Base-by-base conservation (phyloP, 768 basidiomycete species). In the Leccinum olivaceopallidum region DNA sequence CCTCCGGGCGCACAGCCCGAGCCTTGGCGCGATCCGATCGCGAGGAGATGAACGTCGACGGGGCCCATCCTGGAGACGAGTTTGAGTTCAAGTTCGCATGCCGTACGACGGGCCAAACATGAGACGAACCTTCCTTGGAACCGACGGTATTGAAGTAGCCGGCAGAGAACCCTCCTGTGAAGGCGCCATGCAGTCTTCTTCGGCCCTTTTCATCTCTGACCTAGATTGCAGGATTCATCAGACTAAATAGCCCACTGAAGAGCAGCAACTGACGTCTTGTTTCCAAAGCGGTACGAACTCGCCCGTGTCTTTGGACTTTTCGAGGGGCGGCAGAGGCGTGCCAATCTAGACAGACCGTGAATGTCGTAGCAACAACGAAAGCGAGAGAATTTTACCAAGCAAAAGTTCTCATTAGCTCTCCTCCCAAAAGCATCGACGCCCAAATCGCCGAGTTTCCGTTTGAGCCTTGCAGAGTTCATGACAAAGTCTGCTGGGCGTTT, bases 241-340 rank as follows among this genome's bases (percentile, higher is more conserved):
- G 63, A 60, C n/a, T 53, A 54, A 58, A 66, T 60, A 67, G 65
- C 61, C 60, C 60, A 65, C 62, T 28, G 60, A 61, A 10, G 56
- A 67, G 53, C 22, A 37, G n/a, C 22, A 59, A 65, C 83, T 60
- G 67, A 93, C 94, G 66, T 98, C 95, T 81, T 98, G 97, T 72
- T 98, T 94, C 96, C 97, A 98, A 57, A 97, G 75, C 0, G 97
- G 96, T 28, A 98, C 94, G 72, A 95, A 98, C 73, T 98, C 97
- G 63, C 90, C 89, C 6, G 84, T 87, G 71, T 98, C 97, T 71
- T 87, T 94, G 30, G 88, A 86, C 73, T 95, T 96, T 68, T 95
- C 92, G n/a, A 99, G 83, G 3, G 95, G 88, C 1, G 96, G 96
- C 3, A 98, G 77, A 2, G 96, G 93, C 18, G 96, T 98, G 3